A percentile compares a stretch with the other conserved stretches of the same genome.
Conservation (phyloP, 805 yeast genomes). For the Zygosaccharomyces bisporus region DNA sequence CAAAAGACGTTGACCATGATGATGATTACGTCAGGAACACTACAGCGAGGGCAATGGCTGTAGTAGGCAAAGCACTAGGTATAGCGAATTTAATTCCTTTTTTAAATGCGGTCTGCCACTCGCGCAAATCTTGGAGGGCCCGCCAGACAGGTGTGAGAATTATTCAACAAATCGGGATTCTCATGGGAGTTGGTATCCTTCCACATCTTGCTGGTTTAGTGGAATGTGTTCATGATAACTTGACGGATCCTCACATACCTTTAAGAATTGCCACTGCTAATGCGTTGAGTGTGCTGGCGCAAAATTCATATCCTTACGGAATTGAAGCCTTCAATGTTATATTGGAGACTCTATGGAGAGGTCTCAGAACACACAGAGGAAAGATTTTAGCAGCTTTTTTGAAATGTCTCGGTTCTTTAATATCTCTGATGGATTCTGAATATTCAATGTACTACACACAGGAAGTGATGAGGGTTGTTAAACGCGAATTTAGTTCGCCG, state of each 20-base stretch:
- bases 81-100: slow-evolving; percentile 71
- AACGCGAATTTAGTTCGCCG: slow-evolving; percentile 72
- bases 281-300: slow-evolving; percentile 72
- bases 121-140: slow-evolving; percentile 75
- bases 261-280: slow-evolving; percentile 69
- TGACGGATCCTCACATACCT: slow-evolving; percentile 63
- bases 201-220: slow-evolving; percentile 70
- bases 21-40: slow-evolving; percentile 78
- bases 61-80: slow-evolving; percentile 78
- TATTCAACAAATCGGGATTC: slow-evolving; percentile 68
- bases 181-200: slow-evolving; percentile 66
- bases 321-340: slow-evolving; percentile 77
- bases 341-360: slow-evolving; percentile 77
- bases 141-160: slow-evolving; percentile 78
- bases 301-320: slow-evolving; percentile 81
- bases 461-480: slow-evolving; percentile 63
- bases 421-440: slow-evolving; percentile 85
- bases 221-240: slow-evolving; percentile 51
- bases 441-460: slow-evolving; percentile 72
- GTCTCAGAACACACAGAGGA: slow-evolving; percentile 74
- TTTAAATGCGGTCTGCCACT: slow-evolving; percentile 69
- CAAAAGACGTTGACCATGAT: slow-evolving; percentile 77
- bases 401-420: slow-evolving; percentile 70
- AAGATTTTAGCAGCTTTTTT: slow-evolving; percentile 69
- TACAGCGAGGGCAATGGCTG: slow-evolving; percentile 77